These are phyloP conservation scores for Stachybotrys echinatus DNA, from an alignment of 2,329 filamentous ascomycete species.

Conservation along the genomic window DNA sequence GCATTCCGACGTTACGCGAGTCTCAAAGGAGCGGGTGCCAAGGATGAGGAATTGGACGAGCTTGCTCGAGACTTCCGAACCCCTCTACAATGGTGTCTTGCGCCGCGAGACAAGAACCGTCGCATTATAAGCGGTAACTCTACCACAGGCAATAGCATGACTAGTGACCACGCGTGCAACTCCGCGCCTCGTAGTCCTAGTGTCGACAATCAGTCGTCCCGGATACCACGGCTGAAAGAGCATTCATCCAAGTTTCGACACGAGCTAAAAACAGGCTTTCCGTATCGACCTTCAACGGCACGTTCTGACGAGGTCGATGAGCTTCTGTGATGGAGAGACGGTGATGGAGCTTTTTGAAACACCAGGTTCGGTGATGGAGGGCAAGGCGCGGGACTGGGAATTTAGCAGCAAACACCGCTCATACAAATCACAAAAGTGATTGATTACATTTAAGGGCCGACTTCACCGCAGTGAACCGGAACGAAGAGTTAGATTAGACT, in stretches of 20 bases:
- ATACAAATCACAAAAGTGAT: no score
- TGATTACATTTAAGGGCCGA: no score
- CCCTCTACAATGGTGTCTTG: conserved; percentile 9
- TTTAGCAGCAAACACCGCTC: no score
- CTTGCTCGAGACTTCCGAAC: conserved; percentile 13
- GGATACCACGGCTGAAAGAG: neutral
- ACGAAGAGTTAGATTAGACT: no score
- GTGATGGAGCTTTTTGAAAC: no score
- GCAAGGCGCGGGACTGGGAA: no score
- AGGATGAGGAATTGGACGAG: conserved; percentile 21
- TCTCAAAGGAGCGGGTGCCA: conserved; percentile 10
- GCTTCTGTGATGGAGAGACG: conserved; percentile 19
- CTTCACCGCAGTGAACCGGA: no score
- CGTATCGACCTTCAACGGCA: conserved; percentile 16
- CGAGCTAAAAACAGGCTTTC: conserved; percentile 13
- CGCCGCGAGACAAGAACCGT: conserved; percentile 22
- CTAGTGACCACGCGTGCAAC: neutral
- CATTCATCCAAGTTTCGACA: neutral
- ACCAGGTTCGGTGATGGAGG: no score
- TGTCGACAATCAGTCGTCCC: neutral
- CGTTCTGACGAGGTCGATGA: conserved; percentile 26
- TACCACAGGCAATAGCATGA: neutral
- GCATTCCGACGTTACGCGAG: conserved; percentile 26
- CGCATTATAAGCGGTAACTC: conserved; percentile 10
- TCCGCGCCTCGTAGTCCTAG: neutral